phyloP scores from a whole-genome alignment of 2,329 filamentous ascomycete genomes.

The Stagonosporopsis tanaceti region DNA sequence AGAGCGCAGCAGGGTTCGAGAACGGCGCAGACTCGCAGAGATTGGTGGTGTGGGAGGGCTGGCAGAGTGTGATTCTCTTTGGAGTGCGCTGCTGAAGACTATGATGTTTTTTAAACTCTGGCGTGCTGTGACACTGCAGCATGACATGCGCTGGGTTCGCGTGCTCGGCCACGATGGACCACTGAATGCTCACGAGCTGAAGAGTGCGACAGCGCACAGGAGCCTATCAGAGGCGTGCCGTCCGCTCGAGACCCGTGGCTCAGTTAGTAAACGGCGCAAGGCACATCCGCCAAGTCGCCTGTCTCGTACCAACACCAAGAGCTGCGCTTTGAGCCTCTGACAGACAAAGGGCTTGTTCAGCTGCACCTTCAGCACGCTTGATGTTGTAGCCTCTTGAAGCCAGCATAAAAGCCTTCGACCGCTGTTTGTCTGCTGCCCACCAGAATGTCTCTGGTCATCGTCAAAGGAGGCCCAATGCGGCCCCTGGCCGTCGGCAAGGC shows the following conservation, averaged over 20 bases:
- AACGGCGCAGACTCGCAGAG: slow-evolving; percentile 20
- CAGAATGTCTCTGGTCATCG: not conserved
- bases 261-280: slow-evolving; percentile 13
- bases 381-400: not conserved
- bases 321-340: not conserved
- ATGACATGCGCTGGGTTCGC: slow-evolving; percentile 21
- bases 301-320: slow-evolving; percentile 15
- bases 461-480: slow-evolving; percentile 3
- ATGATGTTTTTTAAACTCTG: slow-evolving; percentile 13
- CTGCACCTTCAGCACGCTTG: not conserved
- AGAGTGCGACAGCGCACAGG: slow-evolving; percentile 29
- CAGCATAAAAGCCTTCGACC: not conserved
- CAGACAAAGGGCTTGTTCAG: slow-evolving; percentile 12
- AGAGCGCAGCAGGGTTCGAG: slow-evolving; percentile 31
- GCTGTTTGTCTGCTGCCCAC: not conserved
- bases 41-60: slow-evolving; percentile 5
- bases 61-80: not conserved
- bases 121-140: slow-evolving; percentile 11
- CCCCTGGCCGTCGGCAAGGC: slow-evolving; percentile 9
- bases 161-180: slow-evolving; percentile 26
- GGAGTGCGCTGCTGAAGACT: slow-evolving; percentile 4
- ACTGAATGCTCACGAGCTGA: slow-evolving; percentile 30
- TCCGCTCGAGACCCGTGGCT: slow-evolving; percentile 24
- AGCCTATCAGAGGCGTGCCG: slow-evolving; percentile 24
- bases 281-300: slow-evolving; percentile 13